These are phyloP conservation scores for Paramyrothecium sp. DNA, from an alignment of 2,329 filamentous ascomycete genomes.

Conservation along the genomic window DNA sequence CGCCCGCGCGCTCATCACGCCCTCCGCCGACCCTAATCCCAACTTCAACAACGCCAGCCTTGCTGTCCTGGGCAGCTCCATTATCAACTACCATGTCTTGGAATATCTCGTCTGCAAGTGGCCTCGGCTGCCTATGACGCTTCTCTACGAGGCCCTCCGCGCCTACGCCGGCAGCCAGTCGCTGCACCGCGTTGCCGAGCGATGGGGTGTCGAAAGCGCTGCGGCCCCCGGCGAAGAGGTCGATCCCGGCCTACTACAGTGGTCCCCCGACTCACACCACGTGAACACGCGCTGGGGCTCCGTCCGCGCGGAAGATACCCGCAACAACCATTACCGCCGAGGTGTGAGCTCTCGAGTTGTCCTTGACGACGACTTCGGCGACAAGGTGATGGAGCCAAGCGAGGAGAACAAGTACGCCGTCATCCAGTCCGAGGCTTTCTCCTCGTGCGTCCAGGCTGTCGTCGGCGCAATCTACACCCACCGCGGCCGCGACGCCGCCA, in stretches of 20 bases:
- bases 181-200: slow-evolving; percentile 68
- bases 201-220: slow-evolving; percentile 93
- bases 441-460: slow-evolving; percentile 78
- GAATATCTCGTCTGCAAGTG: slow-evolving; percentile 88
- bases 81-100: slow-evolving; percentile 85
- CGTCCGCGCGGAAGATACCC: slow-evolving; percentile 47
- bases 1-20: slow-evolving; percentile 80
- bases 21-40: slow-evolving; percentile 75
- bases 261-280: slow-evolving; percentile 51
- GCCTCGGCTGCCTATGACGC: slow-evolving; percentile 84
- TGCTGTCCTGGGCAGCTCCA: slow-evolving; percentile 74
- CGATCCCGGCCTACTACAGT: slow-evolving; percentile 87
- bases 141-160: slow-evolving; percentile 82
- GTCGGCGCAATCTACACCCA: slow-evolving; percentile 86
- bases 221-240: slow-evolving; percentile 86
- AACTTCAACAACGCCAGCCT: slow-evolving; percentile 89
- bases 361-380: slow-evolving; percentile 82
- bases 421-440: slow-evolving; percentile 72
- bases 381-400: slow-evolving; percentile 37
- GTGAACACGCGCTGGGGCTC: slow-evolving; percentile 50
- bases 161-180: slow-evolving; percentile 78
- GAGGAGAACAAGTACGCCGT: slow-evolving; percentile 48
- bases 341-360: slow-evolving; percentile 76
- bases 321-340: slow-evolving; percentile 52
- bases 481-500: slow-evolving; percentile 73